Evolutionary conservation across 1,139 yeast genomes (phyloP), one percentile per base, ranked within the genome.

Genomic region (Yamadazyma sp.): DNA sequence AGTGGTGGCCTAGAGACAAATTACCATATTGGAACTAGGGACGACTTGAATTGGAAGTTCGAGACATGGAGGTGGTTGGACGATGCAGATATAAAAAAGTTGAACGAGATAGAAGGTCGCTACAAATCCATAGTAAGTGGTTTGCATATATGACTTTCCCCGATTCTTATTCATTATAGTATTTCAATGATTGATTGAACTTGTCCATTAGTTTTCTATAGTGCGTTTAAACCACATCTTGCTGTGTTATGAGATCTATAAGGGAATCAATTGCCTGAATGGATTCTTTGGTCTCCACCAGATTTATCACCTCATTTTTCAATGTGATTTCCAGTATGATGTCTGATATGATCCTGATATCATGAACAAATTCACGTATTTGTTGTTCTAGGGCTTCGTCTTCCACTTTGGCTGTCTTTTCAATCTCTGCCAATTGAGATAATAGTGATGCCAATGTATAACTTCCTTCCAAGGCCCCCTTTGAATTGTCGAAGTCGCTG

Each of bases 1-100:
- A 36, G 40, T 15, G 78, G 77, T 1, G 72, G 72, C 1, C 73
- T 89, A 43, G 89, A 85, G 12, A 75, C 81, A 28, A 77, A 83
- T 4, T 86, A 83, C 51, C 81, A 84, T 47, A 72, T 92, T 38
- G 97, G 95, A 39, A 81, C 81, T 48, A 75, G 83, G 40, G 61
- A 77, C 43, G 77, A 81, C 8, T 69, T 89, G 42, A 89, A 89
- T 55, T 91, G 96, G 78, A 81, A 77, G 39, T 87, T 79, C 54
- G 91, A 85, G 46, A 86, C 81, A 1, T 87, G 87, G 80, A 78
- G 75, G 53, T 84, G 87, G 85, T 44, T 65, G 31, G 63, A 56
- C 14, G 43, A 65, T 2, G 71, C 47, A 1, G 62, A 59, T 38
- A 28, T 55, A 14, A 24, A 46, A 2, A 39, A 34, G 28, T 40